These are phyloP conservation scores for Phytophthora sp. DNA, from an alignment of 352 stramenopile species.

Conservation along the genomic window DNA sequence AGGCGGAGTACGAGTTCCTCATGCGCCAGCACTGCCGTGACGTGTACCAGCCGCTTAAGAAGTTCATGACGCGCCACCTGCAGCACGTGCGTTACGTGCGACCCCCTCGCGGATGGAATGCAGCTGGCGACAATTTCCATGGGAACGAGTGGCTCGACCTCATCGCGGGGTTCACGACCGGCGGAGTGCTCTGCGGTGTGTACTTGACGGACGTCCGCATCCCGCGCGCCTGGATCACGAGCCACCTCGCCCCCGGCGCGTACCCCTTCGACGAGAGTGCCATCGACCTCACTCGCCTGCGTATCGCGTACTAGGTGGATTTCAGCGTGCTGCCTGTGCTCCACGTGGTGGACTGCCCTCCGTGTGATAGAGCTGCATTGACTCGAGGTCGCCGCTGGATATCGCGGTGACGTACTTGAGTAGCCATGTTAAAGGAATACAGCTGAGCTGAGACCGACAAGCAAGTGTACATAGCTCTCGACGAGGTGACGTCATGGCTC, in stretches of 20 bases:
- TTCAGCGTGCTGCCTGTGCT: slow-evolving; percentile 1
- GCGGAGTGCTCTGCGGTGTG: slow-evolving; percentile 31
- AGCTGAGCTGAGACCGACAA: background rate
- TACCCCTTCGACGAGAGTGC: slow-evolving; percentile 38
- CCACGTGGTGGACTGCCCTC: slow-evolving; percentile 10
- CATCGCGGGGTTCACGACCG: slow-evolving; percentile 28
- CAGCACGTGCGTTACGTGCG: slow-evolving; percentile 32
- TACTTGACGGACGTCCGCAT: slow-evolving; percentile 33
- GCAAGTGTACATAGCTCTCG: slow-evolving; percentile 18
- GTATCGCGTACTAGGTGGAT: slow-evolving; percentile 31
- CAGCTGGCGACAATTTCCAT: slow-evolving; percentile 13
- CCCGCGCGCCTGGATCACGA: slow-evolving; percentile 7
- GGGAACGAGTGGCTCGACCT: slow-evolving; percentile 30
- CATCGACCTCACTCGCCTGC: slow-evolving; percentile 33
- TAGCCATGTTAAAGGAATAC: slow-evolving; percentile 23
- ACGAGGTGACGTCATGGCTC: slow-evolving; percentile 18
- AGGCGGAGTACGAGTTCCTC: slow-evolving; percentile 35
- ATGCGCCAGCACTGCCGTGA: slow-evolving; percentile 37
- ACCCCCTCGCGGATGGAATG: slow-evolving; percentile 20
- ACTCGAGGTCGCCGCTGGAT: slow-evolving; percentile 9
- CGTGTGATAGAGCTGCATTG: background rate
- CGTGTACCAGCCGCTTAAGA: slow-evolving; percentile 33
- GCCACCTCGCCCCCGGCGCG: slow-evolving; percentile 27
- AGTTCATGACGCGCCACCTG: slow-evolving; percentile 37
- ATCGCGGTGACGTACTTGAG: slow-evolving; percentile 13